phyloP scores from a whole-genome alignment of 2,329 filamentous ascomycete genomes.

The Pezicula radicicola region DNA sequence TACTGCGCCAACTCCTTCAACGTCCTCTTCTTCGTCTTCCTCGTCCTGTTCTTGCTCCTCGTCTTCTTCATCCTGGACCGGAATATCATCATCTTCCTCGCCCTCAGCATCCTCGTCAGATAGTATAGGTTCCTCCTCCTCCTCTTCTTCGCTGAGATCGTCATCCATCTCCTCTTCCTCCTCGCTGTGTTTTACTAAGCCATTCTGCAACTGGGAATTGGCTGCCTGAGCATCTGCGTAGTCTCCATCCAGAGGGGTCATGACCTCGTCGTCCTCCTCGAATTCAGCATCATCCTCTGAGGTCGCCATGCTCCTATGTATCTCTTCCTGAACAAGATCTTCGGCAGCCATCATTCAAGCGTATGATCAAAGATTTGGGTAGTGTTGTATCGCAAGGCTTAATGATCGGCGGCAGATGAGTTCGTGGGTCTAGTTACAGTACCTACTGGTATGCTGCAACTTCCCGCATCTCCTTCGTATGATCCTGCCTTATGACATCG shows the following conservation, averaged over 20 bases:
- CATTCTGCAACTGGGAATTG: slow-evolving; percentile 30
- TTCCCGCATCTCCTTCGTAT: no score
- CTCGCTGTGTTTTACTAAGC: slow-evolving; percentile 17
- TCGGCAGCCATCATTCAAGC: slow-evolving; percentile 25
- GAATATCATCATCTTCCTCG: slow-evolving; percentile 27
- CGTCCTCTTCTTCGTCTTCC: slow-evolving; percentile 36
- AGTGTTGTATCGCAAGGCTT: not conserved
- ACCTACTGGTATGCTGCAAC: no score
- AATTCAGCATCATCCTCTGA: slow-evolving; percentile 32
- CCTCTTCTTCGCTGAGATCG: slow-evolving; percentile 25
- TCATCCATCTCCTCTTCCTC: slow-evolving; percentile 13
- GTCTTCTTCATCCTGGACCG: slow-evolving; percentile 34
- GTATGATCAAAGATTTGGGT: slow-evolving; percentile 1
- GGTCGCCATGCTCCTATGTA: slow-evolving; percentile 27
- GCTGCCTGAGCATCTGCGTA: slow-evolving; percentile 28
- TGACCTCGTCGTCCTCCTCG: slow-evolving; percentile 29
- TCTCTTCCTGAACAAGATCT: slow-evolving; percentile 27
- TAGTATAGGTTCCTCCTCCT: slow-evolving; percentile 29
- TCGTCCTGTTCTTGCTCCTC: slow-evolving; percentile 37
- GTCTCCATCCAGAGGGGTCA: slow-evolving; percentile 21
- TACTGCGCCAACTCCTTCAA: slow-evolving; percentile 29
- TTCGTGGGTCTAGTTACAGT: no score
- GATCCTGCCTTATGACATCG: no score
- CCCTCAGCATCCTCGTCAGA: slow-evolving; percentile 34
- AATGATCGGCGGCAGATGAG: not conserved